Base-by-base conservation (phyloP, 495 filamentous ascomycete genomes). In the Chaetomium cochliodes region DNA sequence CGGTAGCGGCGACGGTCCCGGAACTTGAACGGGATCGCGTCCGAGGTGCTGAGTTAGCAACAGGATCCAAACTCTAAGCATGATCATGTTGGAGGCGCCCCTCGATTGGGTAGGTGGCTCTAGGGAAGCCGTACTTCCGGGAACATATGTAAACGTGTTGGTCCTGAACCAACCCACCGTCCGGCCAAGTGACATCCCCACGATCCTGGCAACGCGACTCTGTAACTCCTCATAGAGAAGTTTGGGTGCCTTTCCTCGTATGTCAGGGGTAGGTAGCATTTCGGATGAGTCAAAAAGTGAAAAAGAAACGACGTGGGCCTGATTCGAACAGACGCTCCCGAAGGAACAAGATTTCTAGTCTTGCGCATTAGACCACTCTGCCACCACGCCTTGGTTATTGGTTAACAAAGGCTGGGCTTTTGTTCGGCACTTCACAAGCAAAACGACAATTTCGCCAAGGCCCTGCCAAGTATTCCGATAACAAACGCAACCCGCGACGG, bases 271-370 rank as follows among this genome's bases (percentile, higher is more conserved):
- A n/a, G 28, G 28, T 30, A 37, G 3, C 30, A 33, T 37, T 37
- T 37, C 9, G 3, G 30, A 30, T 30, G 28, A 8, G 41, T 18
- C 16, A 44, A 37, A 33, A 55, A 11, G 28, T 37, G 6, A 55
- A 64, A 67, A 33, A 20, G 53, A 57, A 44, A 50, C 66, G 66
- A 68, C 66, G 66, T 68, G 66, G 66, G 66, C 66, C 66, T 63
- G 66, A 68, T 68, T 68, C 66, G 66, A 68, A 68, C 66, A 63
- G 66, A 62, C 65, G 65, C 65, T 64, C 65, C 65, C 65, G 60
- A 64, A 64, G 60, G 65, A 67, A 67, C 65, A 67, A 68, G 66
- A 68, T 68, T 68, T 68, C 62, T 68, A 68, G 66, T 68, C 66
- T 66, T 66, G 65, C 65, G 65, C 65, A 51, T 66, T 66, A 66